A percentile compares a stretch with the other conserved stretches of the same genome.
Evolutionary conservation across 352 stramenopile species (phyloP).

Genomic region (Pythium volutum): DNA sequence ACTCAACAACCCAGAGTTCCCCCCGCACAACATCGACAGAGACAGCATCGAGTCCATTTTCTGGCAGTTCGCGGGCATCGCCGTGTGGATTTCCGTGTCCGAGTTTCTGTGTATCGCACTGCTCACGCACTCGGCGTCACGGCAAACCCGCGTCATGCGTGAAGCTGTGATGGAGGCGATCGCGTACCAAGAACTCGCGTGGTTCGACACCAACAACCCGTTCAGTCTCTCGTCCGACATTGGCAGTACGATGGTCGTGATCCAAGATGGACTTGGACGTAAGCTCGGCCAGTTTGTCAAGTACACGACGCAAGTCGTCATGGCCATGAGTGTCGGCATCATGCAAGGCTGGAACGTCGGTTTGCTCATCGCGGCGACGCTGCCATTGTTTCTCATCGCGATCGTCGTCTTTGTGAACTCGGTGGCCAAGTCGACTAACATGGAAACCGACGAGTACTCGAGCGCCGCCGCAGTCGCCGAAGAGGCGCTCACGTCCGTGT

Average conservation of each 20-base stretch:
- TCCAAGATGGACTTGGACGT: conserved; percentile 23
- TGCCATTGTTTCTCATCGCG: conserved; percentile 34
- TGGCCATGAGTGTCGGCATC: conserved; percentile 43
- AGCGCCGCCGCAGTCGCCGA: conserved; percentile 38
- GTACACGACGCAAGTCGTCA: conserved; percentile 35
- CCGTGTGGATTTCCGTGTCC: conserved; percentile 23
- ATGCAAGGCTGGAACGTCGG: conserved; percentile 37
- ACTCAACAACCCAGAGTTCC: conserved; percentile 21
- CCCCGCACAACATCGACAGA: conserved; percentile 22
- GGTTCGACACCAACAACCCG: conserved; percentile 18
- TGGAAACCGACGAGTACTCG: conserved; percentile 35
- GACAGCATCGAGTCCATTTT: conserved; percentile 20
- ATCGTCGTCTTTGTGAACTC: conserved; percentile 23
- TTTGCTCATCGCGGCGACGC: conserved; percentile 32
- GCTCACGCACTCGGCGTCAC: conserved; percentile 22
- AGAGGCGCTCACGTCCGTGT: conserved; percentile 39
- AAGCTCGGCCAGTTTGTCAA: conserved; percentile 36
- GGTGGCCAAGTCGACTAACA: conserved; percentile 26
- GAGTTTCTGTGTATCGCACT: conserved; percentile 25
- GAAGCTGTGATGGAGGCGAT: conserved; percentile 23
- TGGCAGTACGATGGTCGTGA: conserved; percentile 39
- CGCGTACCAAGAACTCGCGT: conserved; percentile 20
- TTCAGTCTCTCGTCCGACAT: conserved; percentile 43
- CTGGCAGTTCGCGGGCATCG: conserved; percentile 23
- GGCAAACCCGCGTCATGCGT: conserved; percentile 25